phyloP scores from a whole-genome alignment of 2,329 filamentous ascomycete species.

The Setomelanomma holmii region DNA sequence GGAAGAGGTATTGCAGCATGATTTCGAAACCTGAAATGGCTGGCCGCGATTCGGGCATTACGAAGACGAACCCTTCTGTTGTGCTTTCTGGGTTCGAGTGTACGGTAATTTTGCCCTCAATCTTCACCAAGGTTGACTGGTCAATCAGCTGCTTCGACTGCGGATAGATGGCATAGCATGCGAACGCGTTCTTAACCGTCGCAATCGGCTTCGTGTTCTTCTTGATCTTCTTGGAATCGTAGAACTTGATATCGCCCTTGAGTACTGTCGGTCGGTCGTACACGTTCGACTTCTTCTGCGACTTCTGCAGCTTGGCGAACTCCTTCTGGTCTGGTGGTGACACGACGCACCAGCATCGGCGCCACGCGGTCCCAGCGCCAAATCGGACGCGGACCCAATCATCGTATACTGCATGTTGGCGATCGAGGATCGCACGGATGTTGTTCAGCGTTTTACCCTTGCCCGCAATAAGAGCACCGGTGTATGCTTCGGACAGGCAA shows the following conservation, averaged over 20 bases:
- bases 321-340: constrained; percentile 94
- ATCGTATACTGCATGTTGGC: constrained; percentile 76
- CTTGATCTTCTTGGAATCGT: constrained; percentile 86
- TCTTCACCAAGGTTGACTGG: constrained; percentile 89
- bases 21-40: constrained; percentile 95
- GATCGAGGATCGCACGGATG: constrained; percentile 87
- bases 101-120: constrained; percentile 89
- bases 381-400: constrained; percentile 97
- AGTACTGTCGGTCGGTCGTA: constrained; percentile 80
- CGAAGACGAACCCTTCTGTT: constrained; percentile 93
- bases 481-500: constrained; percentile 94
- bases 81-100: constrained; percentile 79
- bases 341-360: constrained; percentile 95
- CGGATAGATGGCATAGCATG: constrained; percentile 94
- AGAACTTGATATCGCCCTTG: constrained; percentile 93
- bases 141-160: constrained; percentile 94
- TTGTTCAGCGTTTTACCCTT: constrained; percentile 91
- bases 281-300: constrained; percentile 78
- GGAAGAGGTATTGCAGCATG: constrained; percentile 90
- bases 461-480: constrained; percentile 90
- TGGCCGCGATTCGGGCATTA: constrained; percentile 95
- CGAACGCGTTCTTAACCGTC: constrained; percentile 87
- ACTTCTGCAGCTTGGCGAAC: constrained; percentile 81
- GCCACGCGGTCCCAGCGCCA: constrained; percentile 94
- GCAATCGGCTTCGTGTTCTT: constrained; percentile 93